Base-by-base conservation (phyloP, 2,329 filamentous ascomycete species). In the Alternaria arbusti region DNA sequence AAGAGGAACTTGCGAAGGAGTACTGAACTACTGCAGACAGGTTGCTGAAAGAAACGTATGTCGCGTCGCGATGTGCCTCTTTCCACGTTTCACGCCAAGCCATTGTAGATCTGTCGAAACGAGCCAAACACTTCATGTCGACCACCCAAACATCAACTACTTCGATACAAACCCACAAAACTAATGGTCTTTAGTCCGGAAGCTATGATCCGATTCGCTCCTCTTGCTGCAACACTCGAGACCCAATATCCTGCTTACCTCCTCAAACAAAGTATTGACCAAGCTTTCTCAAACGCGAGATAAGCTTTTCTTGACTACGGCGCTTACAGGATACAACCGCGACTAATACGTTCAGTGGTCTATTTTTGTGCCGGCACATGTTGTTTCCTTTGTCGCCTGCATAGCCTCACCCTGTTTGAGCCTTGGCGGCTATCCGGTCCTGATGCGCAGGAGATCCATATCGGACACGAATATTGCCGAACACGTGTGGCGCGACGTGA, bases 401-500 rank as follows among this genome's bases (percentile, higher is more conserved):
- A 49, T 47, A 65, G 63, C 64, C 54, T 56, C 58, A 55, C 58
- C 63, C 63, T 40, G 30, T 52, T 40, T 20, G 20, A 20, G 49
- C 49, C 17, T 32, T 47, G 50, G 50, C 52, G 28, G 50, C 51
- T 63, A 52, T 47, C 56, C 52, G 30, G 57, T 54, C 52, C 61
- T 62, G 20, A 54, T 49, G 45, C 25, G 25, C 51, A 28, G 23
- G n/a, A 13, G n/a, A 17, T 10, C 36, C 59, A 26, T 40, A 10
- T 57, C 72, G 68, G 67, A 63, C 64, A 60, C 60, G 49, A 57
- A 28, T 17, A 46, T 49, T 64, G 44, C 71, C 68, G 69, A 26
- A 26, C 23, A 32, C 15, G 10, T 65, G 57, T 70, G 65, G 65
- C 68, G 59, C 62, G 51, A 44, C 49, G 28, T 43, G 26, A 23